Conservation (phyloP, 2,329 filamentous ascomycete species). For the Lachnellula willkommii region DNA sequence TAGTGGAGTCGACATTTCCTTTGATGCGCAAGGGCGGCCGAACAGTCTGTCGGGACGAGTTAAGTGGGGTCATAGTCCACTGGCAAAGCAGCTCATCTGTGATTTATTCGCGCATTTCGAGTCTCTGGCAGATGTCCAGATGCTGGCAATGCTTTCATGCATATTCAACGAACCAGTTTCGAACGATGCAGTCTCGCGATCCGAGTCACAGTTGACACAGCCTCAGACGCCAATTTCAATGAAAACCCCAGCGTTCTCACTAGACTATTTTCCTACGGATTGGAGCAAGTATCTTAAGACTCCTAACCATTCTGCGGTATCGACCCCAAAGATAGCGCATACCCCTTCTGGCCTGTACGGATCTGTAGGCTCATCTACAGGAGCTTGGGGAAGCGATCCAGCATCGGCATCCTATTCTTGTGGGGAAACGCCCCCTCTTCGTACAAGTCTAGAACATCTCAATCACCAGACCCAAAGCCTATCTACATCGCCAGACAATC, state of each 20-base stretch:
- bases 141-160: slow-evolving; percentile 67
- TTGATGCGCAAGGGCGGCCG: slow-evolving; percentile 29
- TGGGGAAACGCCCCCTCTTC: slow-evolving; percentile 54
- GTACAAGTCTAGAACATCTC: slow-evolving; percentile 41
- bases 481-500: slow-evolving; percentile 55
- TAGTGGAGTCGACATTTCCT: slow-evolving; percentile 43
- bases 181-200: slow-evolving; percentile 51
- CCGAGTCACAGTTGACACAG: slow-evolving; percentile 50
- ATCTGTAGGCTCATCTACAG: slow-evolving; percentile 53
- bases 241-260: slow-evolving; percentile 61
- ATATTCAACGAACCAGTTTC: slow-evolving; percentile 58
- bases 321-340: slow-evolving; percentile 52
- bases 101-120: slow-evolving; percentile 62
- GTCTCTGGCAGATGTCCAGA: slow-evolving; percentile 57
- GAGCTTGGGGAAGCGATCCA: slow-evolving; percentile 47
- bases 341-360: slow-evolving; percentile 51
- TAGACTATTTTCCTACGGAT: slow-evolving; percentile 61
- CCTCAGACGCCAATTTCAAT: slow-evolving; percentile 58
- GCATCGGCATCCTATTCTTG: slow-evolving; percentile 55
- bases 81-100: slow-evolving; percentile 55
- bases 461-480: slow-evolving; percentile 46
- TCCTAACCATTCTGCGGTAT: slow-evolving; percentile 48
- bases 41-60: slow-evolving; percentile 50
- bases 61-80: slow-evolving; percentile 62
- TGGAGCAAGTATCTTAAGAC: slow-evolving; percentile 50